phyloP scores from a whole-genome alignment of 2,329 filamentous ascomycete genomes.

The Talaromyces sp. region DNA sequence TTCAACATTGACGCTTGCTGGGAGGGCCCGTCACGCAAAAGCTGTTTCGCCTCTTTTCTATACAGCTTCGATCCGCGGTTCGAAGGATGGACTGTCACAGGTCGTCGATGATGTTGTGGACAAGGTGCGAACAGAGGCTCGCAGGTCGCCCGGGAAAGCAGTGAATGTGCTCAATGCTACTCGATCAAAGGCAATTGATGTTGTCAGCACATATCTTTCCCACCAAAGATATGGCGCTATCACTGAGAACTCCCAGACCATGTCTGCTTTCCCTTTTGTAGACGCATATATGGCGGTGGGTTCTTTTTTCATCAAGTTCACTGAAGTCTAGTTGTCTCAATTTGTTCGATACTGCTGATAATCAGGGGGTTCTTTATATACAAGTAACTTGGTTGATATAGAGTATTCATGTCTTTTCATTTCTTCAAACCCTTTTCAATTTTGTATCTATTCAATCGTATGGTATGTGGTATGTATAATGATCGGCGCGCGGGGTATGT shows the following conservation, averaged over 20 bases:
- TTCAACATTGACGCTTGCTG: conserved; percentile 39
- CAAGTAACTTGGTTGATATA: no score
- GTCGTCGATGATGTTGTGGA: conserved; percentile 21
- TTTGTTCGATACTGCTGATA: no score
- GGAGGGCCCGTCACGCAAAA: conserved; percentile 46
- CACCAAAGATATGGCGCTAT: conserved; percentile 48
- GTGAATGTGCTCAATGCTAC: conserved; percentile 44
- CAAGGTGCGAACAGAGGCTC: conserved; percentile 15
- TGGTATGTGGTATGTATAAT: background rate
- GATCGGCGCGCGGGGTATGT: background rate
- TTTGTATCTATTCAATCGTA: no score
- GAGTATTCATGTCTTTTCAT: no score
- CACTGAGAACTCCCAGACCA: conserved; percentile 29
- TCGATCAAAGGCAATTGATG: conserved; percentile 50
- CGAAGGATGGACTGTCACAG: conserved; percentile 13
- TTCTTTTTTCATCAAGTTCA: conserved; percentile 42
- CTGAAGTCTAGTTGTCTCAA: no score
- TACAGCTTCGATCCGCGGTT: conserved; percentile 17
- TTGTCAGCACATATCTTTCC: conserved; percentile 52
- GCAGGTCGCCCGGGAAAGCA: conserved; percentile 10
- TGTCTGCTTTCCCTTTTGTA: conserved; percentile 49
- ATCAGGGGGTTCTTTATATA: no score
- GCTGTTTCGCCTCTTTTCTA: conserved; percentile 48
- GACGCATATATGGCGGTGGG: conserved; percentile 53
- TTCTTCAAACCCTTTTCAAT: no score